A percentile compares a stretch with the other conserved stretches of the same genome.
Evolutionary conservation across 225 moss, liverwort and hornwort species (phyloP).

Genomic region (Sphagnum contortum): DNA sequence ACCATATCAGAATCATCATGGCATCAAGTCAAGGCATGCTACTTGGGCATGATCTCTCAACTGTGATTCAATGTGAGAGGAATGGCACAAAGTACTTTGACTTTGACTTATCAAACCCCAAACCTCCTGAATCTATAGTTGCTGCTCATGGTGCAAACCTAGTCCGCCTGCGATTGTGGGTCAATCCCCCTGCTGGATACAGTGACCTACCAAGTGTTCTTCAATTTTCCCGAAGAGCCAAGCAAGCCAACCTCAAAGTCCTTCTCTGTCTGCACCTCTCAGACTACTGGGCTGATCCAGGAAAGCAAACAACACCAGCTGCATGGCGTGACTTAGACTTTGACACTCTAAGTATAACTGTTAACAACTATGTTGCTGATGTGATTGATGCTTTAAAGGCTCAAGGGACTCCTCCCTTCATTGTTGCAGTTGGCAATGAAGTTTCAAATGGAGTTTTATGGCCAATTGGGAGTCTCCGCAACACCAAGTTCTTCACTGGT

Average conservation of each 20-base stretch:
- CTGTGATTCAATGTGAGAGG: slow-evolving; percentile 47
- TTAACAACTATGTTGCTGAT: slow-evolving; percentile 22
- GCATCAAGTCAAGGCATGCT: slow-evolving; percentile 14
- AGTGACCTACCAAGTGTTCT: slow-evolving; percentile 45
- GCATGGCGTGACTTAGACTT: slow-evolving; percentile 37
- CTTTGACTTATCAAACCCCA: slow-evolving; percentile 21
- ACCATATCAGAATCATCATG: background rate
- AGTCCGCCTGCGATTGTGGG: slow-evolving; percentile 47
- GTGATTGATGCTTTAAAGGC: slow-evolving; percentile 18
- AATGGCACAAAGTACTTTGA: slow-evolving; percentile 39
- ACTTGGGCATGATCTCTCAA: slow-evolving; percentile 54
- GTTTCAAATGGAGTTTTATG: slow-evolving; percentile 43
- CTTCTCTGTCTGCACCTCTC: slow-evolving; percentile 48
- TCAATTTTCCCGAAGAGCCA: slow-evolving; percentile 35
- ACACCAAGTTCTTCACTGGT: slow-evolving; percentile 16
- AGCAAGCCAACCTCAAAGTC: slow-evolving; percentile 31
- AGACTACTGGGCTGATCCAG: slow-evolving; percentile 57
- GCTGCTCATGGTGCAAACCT: slow-evolving; percentile 47
- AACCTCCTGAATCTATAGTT: slow-evolving; percentile 32
- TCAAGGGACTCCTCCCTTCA: slow-evolving; percentile 42
- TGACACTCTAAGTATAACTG: slow-evolving; percentile 18
- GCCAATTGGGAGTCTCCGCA: slow-evolving; percentile 31
- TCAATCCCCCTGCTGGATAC: slow-evolving; percentile 39
- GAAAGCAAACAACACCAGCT: slow-evolving; percentile 38
- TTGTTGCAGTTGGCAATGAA: slow-evolving; percentile 51